Base-by-base conservation (phyloP, 176 grass and related monocot genomes). In the Microstegium vimineum region DNA sequence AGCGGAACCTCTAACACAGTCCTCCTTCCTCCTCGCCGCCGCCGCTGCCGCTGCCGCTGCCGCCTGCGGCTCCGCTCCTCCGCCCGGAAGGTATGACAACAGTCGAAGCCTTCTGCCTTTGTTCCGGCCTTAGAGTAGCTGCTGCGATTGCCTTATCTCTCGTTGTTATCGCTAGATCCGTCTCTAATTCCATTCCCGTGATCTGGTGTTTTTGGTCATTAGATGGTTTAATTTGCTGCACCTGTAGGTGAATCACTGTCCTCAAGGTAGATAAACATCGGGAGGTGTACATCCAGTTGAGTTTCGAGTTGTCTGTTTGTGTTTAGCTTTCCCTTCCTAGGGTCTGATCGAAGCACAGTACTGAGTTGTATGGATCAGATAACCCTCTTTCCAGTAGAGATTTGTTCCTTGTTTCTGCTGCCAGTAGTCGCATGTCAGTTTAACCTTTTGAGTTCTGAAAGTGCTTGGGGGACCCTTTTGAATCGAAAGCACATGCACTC, bases 351-450 rank as follows among this genome's bases (percentile, higher is more conserved):
- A 30, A 15, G 60, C 60, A 15, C 26, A 4, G n/a, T 60, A 60
- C 56, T 12, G 10, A 60, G 4, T 4, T 18, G 71, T 14, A 85
- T 52, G 32, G 22, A 79, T 32, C 18, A 78, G 76, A 40, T 41
- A 79, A 79, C 76, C 76, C 76, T 76, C 76, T 73, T 86, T 86
- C 67, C 67, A 80, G 76, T 6, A 70, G 67, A 52, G 56, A 65
- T 32, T 54, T 56, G 23, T 18, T 51, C 34, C 32, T 6, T 80
- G 17, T 73, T 7, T 79, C 18, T 80, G 59, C 57, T 86, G 84
- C 84, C 76, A 64, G 84, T 74, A 80, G 60, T 80, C 59, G 1
- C 84, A 60, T 60, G 20, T 42, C 42, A 66, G 22, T 74, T 73
- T 2, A 35, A 33, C 17, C 18, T 32, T 77, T 46, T 30, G n/a